These are phyloP conservation scores for Hermanozyma aechmeae DNA, from an alignment of 805 yeast genomes.

Conservation along the genomic window DNA sequence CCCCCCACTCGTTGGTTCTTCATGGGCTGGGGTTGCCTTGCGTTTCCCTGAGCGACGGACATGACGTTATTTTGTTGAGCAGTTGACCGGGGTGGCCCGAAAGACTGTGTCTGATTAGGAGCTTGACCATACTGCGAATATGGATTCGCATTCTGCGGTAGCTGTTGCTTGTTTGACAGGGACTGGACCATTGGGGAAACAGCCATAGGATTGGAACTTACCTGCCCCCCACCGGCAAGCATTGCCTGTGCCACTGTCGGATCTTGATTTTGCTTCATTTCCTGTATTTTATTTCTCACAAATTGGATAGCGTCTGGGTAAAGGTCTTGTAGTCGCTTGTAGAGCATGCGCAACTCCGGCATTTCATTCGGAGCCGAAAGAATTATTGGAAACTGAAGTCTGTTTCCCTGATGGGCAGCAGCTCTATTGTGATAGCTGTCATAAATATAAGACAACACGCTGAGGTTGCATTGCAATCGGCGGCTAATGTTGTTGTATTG, in stretches of 20 bases:
- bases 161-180: too few species aligned
- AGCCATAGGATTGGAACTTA: too few species aligned
- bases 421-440: conserved; percentile 27
- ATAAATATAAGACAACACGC: conserved; percentile 29
- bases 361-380: conserved; percentile 46
- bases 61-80: too few species aligned
- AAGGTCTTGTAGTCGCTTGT: conserved; percentile 37
- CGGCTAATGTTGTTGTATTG: conserved; percentile 32
- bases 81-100: too few species aligned
- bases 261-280: conserved; percentile 22
- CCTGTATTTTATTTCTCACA: conserved; percentile 26
- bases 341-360: conserved; percentile 42
- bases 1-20: too few species aligned
- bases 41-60: too few species aligned
- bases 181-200: too few species aligned
- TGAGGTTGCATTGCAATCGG: conserved; percentile 32
- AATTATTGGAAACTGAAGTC: conserved; percentile 35
- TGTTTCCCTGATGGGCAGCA: conserved; percentile 16
- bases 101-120: too few species aligned
- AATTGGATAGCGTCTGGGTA: conserved; percentile 47
- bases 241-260: conserved; percentile 2
- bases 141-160: too few species aligned
- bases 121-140: too few species aligned
- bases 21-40: too few species aligned
- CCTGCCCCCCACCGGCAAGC: background rate